A percentile compares a stretch with the other conserved stretches of the same genome.
Evolutionary conservation across 2,329 filamentous ascomycete genomes (phyloP).

Genomic region (Elsinoe necatrix): DNA sequence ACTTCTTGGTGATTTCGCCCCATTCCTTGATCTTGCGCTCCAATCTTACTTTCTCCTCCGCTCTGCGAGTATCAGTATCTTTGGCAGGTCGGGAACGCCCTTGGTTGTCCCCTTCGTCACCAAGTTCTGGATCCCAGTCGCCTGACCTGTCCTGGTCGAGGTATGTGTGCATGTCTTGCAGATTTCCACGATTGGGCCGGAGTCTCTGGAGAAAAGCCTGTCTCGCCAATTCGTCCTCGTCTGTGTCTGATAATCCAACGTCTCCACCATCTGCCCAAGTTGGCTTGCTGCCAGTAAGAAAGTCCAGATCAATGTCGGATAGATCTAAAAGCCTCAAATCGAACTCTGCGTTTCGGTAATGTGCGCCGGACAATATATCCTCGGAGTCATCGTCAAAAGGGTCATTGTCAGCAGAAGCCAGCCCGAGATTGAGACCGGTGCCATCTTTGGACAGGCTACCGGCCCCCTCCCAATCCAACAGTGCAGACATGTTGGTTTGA

Average conservation of each 20-base stretch:
- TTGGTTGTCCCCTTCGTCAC: background rate
- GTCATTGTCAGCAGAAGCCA: background rate
- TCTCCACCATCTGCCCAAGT: background rate
- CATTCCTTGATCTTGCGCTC: background rate
- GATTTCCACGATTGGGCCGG: background rate
- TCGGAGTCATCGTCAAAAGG: background rate
- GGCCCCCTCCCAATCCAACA: background rate
- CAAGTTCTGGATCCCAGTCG: background rate
- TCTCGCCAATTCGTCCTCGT: background rate
- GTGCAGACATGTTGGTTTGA: constrained; percentile 3
- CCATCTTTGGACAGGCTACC: background rate
- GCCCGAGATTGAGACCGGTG: background rate
- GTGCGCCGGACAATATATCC: background rate
- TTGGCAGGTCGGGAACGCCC: background rate
- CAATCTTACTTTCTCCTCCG: background rate
- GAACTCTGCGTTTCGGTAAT: background rate
- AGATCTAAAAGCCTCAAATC: background rate
- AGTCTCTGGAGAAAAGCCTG: background rate
- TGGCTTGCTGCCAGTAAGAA: background rate
- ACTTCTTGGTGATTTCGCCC: background rate
- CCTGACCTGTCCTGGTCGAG: background rate
- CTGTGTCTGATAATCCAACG: background rate
- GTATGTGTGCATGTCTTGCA: background rate
- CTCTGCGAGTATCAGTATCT: background rate
- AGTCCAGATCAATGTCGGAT: background rate